A percentile compares a stretch with the other conserved stretches of the same genome.
Evolutionary conservation across 2,329 filamentous ascomycete genomes (phyloP).

Genomic region (Fusarium begoniae): DNA sequence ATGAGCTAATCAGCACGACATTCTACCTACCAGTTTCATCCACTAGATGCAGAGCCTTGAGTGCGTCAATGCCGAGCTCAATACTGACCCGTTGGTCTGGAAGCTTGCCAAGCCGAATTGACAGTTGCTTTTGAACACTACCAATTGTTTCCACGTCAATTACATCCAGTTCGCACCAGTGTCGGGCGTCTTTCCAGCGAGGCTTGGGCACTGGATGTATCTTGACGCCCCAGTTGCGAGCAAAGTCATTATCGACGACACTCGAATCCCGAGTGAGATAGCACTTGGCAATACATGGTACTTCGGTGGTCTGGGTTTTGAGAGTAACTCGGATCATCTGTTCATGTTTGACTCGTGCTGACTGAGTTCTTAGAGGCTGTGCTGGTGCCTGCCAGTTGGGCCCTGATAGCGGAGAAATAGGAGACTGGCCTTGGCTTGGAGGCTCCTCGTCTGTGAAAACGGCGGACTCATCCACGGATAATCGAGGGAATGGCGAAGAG

Average conservation of each 20-base stretch:
- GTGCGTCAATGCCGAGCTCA: slow-evolving; percentile 20
- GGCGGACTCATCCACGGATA: slow-evolving; percentile 5
- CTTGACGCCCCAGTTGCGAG: slow-evolving; percentile 8
- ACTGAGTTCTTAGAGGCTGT: slow-evolving; percentile 9
- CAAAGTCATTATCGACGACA: slow-evolving; percentile 24
- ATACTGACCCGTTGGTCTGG: slow-evolving; percentile 8
- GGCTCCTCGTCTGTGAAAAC: slow-evolving; percentile 9
- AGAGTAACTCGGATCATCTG: slow-evolving; percentile 31
- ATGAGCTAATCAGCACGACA: background rate
- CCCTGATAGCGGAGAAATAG: slow-evolving; percentile 5
- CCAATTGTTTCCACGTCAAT: slow-evolving; percentile 34
- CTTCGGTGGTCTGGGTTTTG: slow-evolving; percentile 14
- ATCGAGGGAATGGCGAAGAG: slow-evolving; percentile 1
- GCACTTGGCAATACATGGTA: slow-evolving; percentile 31
- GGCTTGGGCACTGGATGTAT: slow-evolving; percentile 8
- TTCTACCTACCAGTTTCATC: slow-evolving; percentile 21
- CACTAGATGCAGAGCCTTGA: slow-evolving; percentile 20
- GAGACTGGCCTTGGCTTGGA: slow-evolving; percentile 19
- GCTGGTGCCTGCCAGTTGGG: slow-evolving; percentile 4
- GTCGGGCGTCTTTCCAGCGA: slow-evolving; percentile 15
- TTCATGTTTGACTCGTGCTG: slow-evolving; percentile 23
- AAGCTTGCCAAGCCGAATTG: slow-evolving; percentile 23
- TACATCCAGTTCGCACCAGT: slow-evolving; percentile 25
- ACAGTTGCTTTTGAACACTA: background rate
- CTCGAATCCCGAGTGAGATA: slow-evolving; percentile 10